A percentile compares a stretch with the other conserved stretches of the same genome.
These are phyloP conservation scores for Mycothermus thermophilus DNA, from an alignment of 495 filamentous ascomycete genomes.

Conservation along the genomic window DNA sequence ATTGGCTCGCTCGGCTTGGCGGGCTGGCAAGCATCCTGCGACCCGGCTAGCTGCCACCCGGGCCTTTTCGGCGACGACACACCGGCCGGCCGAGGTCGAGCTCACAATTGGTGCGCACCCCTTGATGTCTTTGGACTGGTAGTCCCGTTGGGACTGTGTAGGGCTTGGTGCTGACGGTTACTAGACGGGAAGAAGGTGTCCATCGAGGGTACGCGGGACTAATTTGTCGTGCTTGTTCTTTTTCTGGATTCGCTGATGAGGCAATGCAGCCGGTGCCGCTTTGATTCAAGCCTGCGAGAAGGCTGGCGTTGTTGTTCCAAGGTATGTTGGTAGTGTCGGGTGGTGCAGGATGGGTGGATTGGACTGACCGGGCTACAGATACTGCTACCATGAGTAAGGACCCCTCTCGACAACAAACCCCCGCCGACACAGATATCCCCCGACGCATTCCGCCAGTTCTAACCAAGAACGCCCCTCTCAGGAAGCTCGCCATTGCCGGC, in stretches of 20 bases:
- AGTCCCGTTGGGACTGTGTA: slow-evolving; percentile 9
- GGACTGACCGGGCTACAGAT: slow-evolving; percentile 52
- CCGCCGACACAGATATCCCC: too few species aligned
- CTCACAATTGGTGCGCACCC: slow-evolving; percentile 69
- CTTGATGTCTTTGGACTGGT: not conserved
- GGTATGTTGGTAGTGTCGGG: too few species aligned
- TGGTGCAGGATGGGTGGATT: too few species aligned
- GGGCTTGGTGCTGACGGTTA: slow-evolving; percentile 20
- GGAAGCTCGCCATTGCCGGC: slow-evolving; percentile 95
- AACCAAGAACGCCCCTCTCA: slow-evolving; percentile 30
- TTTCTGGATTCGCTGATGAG: slow-evolving; percentile 8
- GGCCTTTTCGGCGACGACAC: slow-evolving; percentile 59
- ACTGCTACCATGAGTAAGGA: slow-evolving; percentile 93
- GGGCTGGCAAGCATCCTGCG: slow-evolving; percentile 54
- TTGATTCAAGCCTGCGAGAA: slow-evolving; percentile 99
- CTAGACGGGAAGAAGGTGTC: slow-evolving; percentile 93
- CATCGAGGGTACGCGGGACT: slow-evolving; percentile 56
- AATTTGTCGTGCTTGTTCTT: too few species aligned
- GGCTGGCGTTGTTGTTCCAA: slow-evolving; percentile 79
- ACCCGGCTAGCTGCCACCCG: slow-evolving; percentile 50
- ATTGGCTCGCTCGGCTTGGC: slow-evolving; percentile 72
- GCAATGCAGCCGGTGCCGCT: slow-evolving; percentile 63
- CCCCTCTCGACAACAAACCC: too few species aligned
- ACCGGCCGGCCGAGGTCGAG: slow-evolving; percentile 76
- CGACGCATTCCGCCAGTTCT: too few species aligned